Evolutionary conservation across 352 stramenopile species (phyloP).

Genomic region (Lagenidium sp.): DNA sequence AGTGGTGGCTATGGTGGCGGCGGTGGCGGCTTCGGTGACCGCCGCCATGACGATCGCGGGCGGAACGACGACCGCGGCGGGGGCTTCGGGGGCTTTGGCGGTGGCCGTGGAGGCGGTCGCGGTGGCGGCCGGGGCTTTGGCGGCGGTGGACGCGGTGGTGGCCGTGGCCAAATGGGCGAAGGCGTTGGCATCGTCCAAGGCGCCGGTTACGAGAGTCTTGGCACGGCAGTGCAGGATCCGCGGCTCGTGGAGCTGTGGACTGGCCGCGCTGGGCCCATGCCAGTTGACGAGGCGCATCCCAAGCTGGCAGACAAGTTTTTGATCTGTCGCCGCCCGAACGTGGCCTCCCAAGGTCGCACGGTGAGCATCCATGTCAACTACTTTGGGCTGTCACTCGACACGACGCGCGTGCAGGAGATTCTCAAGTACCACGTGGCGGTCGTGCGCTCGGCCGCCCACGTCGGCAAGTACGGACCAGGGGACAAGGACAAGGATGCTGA

Average conservation of each 20-base stretch:
- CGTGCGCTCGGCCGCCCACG: constrained; percentile 30
- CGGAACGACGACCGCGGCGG: constrained; percentile 9
- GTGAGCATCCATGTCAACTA: constrained; percentile 53
- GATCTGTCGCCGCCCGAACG: constrained; percentile 37
- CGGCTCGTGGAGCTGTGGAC: constrained; percentile 41
- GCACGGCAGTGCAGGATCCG: constrained; percentile 34
- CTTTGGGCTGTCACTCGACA: constrained; percentile 47
- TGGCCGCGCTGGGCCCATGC: constrained; percentile 18
- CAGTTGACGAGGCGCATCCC: constrained; percentile 31
- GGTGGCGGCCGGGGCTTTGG: constrained; percentile 6
- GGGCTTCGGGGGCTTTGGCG: constrained; percentile 17
- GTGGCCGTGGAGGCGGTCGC: constrained; percentile 16
- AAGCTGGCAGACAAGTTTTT: constrained; percentile 27
- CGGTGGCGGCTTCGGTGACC: not conserved
- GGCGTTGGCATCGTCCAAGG: constrained; percentile 29
- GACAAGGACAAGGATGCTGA: constrained; percentile 7
- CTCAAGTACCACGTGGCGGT: constrained; percentile 75
- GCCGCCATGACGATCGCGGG: constrained; percentile 10
- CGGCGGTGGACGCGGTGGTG: constrained; percentile 9
- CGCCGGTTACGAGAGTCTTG: constrained; percentile 45
- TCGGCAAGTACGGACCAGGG: constrained; percentile 43
- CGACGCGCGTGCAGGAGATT: constrained; percentile 25
- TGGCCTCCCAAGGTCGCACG: constrained; percentile 20
- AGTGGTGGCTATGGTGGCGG: constrained; percentile 9
- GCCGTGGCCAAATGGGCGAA: constrained; percentile 20